Evolutionary conservation across 192 early-diverging fungal species (phyloP).

Genomic region (Piromyces finnis): DNA sequence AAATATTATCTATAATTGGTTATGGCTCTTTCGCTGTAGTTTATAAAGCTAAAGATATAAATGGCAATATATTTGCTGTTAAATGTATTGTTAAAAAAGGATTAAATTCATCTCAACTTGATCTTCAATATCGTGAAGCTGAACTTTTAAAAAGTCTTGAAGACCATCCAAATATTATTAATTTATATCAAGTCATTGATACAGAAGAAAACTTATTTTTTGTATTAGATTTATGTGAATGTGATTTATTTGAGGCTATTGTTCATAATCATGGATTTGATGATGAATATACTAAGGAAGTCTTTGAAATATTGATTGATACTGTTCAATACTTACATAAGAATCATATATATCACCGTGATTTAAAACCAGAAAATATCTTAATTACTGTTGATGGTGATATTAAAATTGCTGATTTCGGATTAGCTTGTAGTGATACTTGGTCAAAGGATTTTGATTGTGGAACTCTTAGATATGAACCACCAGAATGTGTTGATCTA

Average conservation of each 20-base stretch:
- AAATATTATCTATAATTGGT: neutral
- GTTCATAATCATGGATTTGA: neutral
- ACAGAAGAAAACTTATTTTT: neutral
- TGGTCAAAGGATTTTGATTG: neutral
- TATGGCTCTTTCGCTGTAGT: neutral
- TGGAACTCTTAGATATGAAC: neutral
- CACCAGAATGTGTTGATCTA: neutral
- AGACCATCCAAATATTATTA: neutral
- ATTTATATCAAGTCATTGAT: neutral
- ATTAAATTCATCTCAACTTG: neutral
- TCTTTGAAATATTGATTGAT: neutral
- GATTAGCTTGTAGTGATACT: neutral
- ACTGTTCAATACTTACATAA: slow-evolving; percentile 55
- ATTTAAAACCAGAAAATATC: slow-evolving; percentile 73
- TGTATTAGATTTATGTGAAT: neutral
- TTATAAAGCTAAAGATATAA: neutral
- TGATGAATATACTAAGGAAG: neutral
- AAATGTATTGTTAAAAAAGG: neutral
- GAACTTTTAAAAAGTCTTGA: neutral
- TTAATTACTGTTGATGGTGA: neutral
- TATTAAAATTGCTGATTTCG: neutral
- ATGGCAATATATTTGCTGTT: neutral
- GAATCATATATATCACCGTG: slow-evolving; percentile 76
- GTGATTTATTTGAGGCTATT: neutral
- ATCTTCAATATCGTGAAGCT: neutral